These are phyloP conservation scores for Litchi chinensis DNA, from an alignment of 345 rosid species.

Conservation along the genomic window DNA sequence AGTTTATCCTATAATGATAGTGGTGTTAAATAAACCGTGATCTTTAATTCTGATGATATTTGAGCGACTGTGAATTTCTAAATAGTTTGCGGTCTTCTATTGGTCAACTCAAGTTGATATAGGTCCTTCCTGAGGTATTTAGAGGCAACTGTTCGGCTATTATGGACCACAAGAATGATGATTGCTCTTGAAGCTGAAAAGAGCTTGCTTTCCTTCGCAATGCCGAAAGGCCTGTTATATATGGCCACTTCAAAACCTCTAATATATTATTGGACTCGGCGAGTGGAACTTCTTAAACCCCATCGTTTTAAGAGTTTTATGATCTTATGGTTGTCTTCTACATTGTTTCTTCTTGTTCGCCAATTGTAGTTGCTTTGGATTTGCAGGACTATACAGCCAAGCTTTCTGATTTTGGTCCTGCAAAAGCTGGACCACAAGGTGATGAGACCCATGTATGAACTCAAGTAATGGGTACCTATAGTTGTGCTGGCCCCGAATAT, in stretches of 20 bases:
- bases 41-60: neutral
- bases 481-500: conserved; percentile 97
- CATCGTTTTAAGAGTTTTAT: conserved; percentile 5
- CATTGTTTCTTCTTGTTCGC: conserved; percentile 4
- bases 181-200: conserved; percentile 96
- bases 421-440: conserved; percentile 98
- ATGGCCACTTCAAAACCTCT: conserved; percentile 94
- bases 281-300: conserved; percentile 27
- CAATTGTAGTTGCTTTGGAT: conserved; percentile 27
- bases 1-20: neutral
- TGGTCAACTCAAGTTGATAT: conserved; percentile 28
- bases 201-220: conserved; percentile 97
- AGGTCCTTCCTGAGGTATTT: conserved; percentile 35
- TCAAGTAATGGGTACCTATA: conserved; percentile 95
- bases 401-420: conserved; percentile 97
- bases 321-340: conserved; percentile 5
- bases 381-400: conserved; percentile 91
- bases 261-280: conserved; percentile 94
- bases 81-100: conserved; percentile 8
- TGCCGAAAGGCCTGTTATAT: conserved; percentile 95
- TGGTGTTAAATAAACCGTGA: neutral
- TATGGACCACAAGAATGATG: conserved; percentile 96
- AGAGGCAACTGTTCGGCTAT: conserved; percentile 76
- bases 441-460: conserved; percentile 97
- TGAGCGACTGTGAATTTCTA: neutral